Evolutionary conservation across 352 stramenopile species (phyloP).

Genomic region (Phytophthora pinifolia): DNA sequence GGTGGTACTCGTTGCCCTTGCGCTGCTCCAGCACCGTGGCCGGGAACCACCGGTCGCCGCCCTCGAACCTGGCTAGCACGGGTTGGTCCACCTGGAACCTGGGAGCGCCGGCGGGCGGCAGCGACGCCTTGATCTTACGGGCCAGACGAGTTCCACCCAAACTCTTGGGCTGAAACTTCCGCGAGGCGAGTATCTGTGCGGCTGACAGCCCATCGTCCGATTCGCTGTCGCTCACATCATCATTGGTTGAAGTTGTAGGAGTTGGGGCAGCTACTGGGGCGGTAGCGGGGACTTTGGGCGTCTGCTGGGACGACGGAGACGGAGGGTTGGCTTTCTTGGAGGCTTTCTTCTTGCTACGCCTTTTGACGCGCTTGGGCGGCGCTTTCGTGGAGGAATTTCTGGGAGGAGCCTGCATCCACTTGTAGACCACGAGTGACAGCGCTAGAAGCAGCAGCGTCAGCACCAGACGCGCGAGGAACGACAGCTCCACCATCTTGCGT

Average conservation of each 20-base stretch:
- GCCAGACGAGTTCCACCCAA: constrained; percentile 36
- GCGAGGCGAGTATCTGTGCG: constrained; percentile 59
- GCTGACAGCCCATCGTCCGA: constrained; percentile 59
- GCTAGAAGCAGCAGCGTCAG: constrained; percentile 45
- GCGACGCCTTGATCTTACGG: constrained; percentile 25
- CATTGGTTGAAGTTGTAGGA: constrained; percentile 11
- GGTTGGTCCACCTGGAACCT: constrained; percentile 44
- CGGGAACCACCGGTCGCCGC: constrained; percentile 61
- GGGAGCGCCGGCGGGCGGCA: constrained; percentile 18
- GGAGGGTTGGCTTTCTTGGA: constrained; percentile 32
- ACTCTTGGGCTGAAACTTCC: constrained; percentile 62
- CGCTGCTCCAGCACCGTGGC: constrained; percentile 66
- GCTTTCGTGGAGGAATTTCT: background rate
- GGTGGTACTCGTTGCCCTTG: constrained; percentile 70
- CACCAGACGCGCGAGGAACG: constrained; percentile 34
- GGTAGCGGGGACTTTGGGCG: constrained; percentile 1
- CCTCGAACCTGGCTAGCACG: constrained; percentile 64
- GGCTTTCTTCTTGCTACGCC: constrained; percentile 49
- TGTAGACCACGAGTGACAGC: constrained; percentile 43
- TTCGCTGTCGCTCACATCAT: constrained; percentile 44
- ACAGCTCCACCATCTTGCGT: constrained; percentile 38
- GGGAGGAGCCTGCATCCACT: constrained; percentile 27
- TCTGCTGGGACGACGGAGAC: constrained; percentile 5
- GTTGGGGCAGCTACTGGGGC: background rate
- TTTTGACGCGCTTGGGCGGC: constrained; percentile 28